Evolutionary conservation across 352 stramenopile genomes (phyloP).

Genomic region (Phytopythium litorale): DNA sequence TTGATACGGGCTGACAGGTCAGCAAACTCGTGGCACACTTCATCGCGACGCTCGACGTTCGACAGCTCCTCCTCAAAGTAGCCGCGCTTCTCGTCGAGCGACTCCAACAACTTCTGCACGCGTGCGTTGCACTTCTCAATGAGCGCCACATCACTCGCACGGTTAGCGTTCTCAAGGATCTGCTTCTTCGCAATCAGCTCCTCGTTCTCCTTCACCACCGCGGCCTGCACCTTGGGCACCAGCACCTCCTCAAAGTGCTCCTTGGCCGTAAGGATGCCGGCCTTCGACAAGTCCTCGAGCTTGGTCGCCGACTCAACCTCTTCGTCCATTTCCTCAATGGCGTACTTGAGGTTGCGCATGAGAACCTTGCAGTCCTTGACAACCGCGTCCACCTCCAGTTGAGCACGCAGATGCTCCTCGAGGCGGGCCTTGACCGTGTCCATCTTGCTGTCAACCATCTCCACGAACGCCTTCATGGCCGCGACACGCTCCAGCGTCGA

Average conservation of each 20-base stretch:
- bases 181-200: slow-evolving; percentile 83
- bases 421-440: slow-evolving; percentile 58
- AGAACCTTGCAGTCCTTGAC: slow-evolving; percentile 85
- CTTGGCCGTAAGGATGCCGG: slow-evolving; percentile 59
- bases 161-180: slow-evolving; percentile 51
- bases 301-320: slow-evolving; percentile 77
- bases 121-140: slow-evolving; percentile 75
- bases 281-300: slow-evolving; percentile 59
- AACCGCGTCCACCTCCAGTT: slow-evolving; percentile 73
- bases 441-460: slow-evolving; percentile 65
- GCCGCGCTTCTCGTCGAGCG: slow-evolving; percentile 64
- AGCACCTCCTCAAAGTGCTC: slow-evolving; percentile 65
- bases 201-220: slow-evolving; percentile 69
- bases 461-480: slow-evolving; percentile 72
- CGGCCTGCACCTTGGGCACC: slow-evolving; percentile 68
- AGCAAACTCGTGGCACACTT: slow-evolving; percentile 74
- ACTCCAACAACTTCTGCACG: slow-evolving; percentile 64
- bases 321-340: slow-evolving; percentile 87
- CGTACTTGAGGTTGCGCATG: slow-evolving; percentile 88
- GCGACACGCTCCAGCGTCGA: slow-evolving; percentile 71
- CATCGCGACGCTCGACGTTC: slow-evolving; percentile 73
- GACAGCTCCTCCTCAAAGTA: slow-evolving; percentile 74
- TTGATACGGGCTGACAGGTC: slow-evolving; percentile 70
- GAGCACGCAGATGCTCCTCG: slow-evolving; percentile 47
- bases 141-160: slow-evolving; percentile 49